Evolutionary conservation across 306 rosid genomes (phyloP).

Genomic region (Sesbania bispinosa): DNA sequence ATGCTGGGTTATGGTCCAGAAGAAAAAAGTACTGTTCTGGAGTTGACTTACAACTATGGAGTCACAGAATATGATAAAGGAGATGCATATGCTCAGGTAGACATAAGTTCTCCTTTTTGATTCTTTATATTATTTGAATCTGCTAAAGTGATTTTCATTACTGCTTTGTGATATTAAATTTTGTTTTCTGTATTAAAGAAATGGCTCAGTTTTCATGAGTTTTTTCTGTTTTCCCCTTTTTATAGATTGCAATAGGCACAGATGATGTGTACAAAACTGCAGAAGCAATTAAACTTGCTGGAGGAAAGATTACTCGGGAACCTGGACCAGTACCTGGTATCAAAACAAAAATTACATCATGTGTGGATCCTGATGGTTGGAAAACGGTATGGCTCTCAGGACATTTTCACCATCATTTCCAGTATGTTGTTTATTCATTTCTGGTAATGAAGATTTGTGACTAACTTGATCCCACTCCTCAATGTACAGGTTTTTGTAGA

Average conservation of each 20-base stretch:
- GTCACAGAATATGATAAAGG: constrained; percentile 78
- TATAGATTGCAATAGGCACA: constrained; percentile 87
- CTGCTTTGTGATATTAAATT: not conserved
- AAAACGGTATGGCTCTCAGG: constrained; percentile 60
- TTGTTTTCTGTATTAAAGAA: not conserved
- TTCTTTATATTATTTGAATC: constrained; percentile 17
- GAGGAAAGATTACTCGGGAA: constrained; percentile 82
- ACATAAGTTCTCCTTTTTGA: not conserved
- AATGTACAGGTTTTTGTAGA: constrained; percentile 86
- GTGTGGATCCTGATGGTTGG: constrained; percentile 98
- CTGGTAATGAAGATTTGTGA: not conserved
- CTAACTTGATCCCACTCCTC: not conserved
- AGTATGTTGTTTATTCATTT: not conserved
- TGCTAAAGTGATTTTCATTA: not conserved
- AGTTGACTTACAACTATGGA: constrained; percentile 88
- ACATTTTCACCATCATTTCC: not conserved
- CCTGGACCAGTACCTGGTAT: constrained; percentile 88
- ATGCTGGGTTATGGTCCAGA: constrained; percentile 90
- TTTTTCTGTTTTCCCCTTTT: not conserved
- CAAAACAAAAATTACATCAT: constrained; percentile 80
- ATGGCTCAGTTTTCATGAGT: not conserved
- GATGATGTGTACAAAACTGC: constrained; percentile 92
- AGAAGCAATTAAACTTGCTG: constrained; percentile 79
- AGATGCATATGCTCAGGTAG: constrained; percentile 92
- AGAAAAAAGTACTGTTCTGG: constrained; percentile 73